Evolutionary conservation across 495 filamentous ascomycete genomes (phyloP), one percentile per base, ranked within the genome.

Genomic region (Neurospora tetrasperma): DNA sequence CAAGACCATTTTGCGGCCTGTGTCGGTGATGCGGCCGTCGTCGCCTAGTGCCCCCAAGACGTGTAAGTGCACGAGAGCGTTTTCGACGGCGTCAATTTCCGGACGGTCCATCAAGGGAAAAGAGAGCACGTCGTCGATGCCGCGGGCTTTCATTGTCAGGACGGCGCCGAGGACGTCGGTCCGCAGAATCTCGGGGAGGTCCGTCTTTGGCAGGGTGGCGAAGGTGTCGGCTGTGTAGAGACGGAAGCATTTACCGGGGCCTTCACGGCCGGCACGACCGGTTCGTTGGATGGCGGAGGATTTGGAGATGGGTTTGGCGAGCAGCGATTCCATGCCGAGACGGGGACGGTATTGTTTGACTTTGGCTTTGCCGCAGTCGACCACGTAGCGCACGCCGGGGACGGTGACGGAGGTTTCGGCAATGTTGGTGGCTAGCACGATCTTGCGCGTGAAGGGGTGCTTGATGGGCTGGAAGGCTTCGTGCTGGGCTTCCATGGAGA

Each of bases 321-420:
- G 86, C 18, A 99, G 87, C 1, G 96, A 97, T 70, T 98, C 96
- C 76, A 99, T 87, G 10, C 93, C 94, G 0, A 98, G 86, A 0
- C 90, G 86, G 12, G 92, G 88, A 3, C 94, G 90, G 82, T 94
- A 98, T 73, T 97, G 92, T 80, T 97, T 98, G 70, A 94, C 88
- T 79, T 98, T 99, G 5, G 91, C 91, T 77, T 97, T 97, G 35
- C 96, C 96, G 76, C 92, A 92, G 79, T 99, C 96, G 40, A 99
- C 85, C 40, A 99, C 96, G 77, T 89, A 93, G 3, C 94, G 89
- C 5, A 99, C 94, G 3, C 96, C 96, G 9, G 95, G 90, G 0
- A 99, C 94, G 0, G 96, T 99, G 71, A 99, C 91, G 1, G 96
- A 99, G 0, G 96, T 98, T 78, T 99, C 96, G 31, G 96, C 96